phyloP scores from a whole-genome alignment of 2,329 filamentous ascomycete genomes.

The Furcasterigmium furcatum region DNA sequence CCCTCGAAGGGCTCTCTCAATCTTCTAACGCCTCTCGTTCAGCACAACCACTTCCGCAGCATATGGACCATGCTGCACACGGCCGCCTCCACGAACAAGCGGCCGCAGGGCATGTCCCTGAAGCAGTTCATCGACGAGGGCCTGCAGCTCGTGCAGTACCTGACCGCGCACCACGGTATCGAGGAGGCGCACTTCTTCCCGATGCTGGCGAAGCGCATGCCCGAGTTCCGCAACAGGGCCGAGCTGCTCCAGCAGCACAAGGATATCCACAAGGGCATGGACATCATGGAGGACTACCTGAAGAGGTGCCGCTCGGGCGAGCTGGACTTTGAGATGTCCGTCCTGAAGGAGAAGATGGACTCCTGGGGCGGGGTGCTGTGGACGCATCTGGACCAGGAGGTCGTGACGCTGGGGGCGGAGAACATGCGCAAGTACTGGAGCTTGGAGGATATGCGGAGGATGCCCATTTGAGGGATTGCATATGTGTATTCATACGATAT shows the following conservation, averaged over 20 bases:
- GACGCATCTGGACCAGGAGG: conserved; percentile 82
- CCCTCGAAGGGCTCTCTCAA: too few species aligned
- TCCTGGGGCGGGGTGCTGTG: conserved; percentile 75
- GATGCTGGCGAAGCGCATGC: conserved; percentile 71
- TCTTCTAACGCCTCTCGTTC: conserved; percentile 7
- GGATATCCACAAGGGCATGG: conserved; percentile 75
- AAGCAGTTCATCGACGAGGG: conserved; percentile 66
- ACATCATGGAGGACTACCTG: conserved; percentile 64
- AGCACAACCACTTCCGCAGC: conserved; percentile 75
- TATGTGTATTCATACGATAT: too few species aligned
- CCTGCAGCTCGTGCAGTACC: conserved; percentile 65
- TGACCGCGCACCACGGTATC: conserved; percentile 77
- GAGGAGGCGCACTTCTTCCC: conserved; percentile 84
- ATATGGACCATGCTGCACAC: conserved; percentile 70
- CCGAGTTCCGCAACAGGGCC: conserved; percentile 60
- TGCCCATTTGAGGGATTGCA: conserved; percentile 49
- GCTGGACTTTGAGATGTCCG: conserved; percentile 49
- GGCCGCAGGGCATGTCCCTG: conserved; percentile 62
- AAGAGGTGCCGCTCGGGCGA: conserved; percentile 59
- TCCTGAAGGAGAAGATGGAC: conserved; percentile 72
- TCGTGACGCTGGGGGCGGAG: conserved; percentile 72
- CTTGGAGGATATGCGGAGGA: conserved; percentile 65
- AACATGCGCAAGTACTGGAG: conserved; percentile 88
- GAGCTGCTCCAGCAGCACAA: conserved; percentile 72
- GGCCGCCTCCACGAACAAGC: conserved; percentile 56